A percentile compares a stretch with the other conserved stretches of the same genome.
phyloP scores from a whole-genome alignment of 306 rosid species.

The Trichosanthes cucumerina region DNA sequence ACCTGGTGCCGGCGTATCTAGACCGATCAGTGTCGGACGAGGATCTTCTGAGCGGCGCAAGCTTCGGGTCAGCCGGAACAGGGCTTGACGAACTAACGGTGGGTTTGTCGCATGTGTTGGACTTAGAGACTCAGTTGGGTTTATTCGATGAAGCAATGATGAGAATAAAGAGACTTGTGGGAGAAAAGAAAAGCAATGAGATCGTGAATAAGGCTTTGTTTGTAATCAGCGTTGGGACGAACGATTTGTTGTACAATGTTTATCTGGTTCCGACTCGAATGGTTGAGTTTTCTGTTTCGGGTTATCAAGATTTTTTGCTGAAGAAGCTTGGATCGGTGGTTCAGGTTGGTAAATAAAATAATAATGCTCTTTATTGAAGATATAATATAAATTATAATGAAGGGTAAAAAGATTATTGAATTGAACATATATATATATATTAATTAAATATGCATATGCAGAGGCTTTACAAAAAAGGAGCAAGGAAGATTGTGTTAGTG shows the following conservation, averaged over 20 bases:
- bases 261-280: background rate
- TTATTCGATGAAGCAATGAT: constrained; percentile 14
- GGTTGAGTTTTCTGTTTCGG: background rate
- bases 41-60: constrained; percentile 23
- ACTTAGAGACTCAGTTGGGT: constrained; percentile 6
- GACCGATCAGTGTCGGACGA: background rate
- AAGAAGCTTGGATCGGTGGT: constrained; percentile 13
- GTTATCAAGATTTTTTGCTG: constrained; percentile 20
- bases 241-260: constrained; percentile 23
- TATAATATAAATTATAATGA: no score
- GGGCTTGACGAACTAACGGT: constrained; percentile 15
- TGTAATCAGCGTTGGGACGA: constrained; percentile 23
- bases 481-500: constrained; percentile 12
- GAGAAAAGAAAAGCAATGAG: constrained; percentile 4
- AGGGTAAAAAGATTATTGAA: no score
- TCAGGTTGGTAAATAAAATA: no score
- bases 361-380: no score
- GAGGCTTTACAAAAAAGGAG: constrained; percentile 23
- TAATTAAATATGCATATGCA: no score
- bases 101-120: background rate
- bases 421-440: no score
- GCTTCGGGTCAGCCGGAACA: constrained; percentile 25
- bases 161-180: constrained; percentile 8
- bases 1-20: background rate
- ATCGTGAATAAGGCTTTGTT: constrained; percentile 19